Evolutionary conservation across 805 yeast genomes (phyloP).

Genomic region (Pichia occidentalis): DNA sequence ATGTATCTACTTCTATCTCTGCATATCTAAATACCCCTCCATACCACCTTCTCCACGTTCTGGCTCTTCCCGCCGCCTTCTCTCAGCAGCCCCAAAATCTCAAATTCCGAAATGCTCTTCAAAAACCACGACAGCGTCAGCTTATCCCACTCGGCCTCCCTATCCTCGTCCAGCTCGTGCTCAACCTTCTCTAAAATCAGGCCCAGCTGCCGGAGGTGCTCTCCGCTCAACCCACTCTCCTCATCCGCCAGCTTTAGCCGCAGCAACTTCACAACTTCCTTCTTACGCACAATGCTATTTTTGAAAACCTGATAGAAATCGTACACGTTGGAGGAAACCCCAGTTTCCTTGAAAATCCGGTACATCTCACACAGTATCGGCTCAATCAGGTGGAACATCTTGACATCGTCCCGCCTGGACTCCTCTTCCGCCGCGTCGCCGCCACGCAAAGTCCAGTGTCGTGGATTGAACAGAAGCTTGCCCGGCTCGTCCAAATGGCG

Average conservation of each 20-base stretch:
- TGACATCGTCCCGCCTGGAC: conserved; percentile 16
- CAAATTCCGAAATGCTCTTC: conserved; percentile 66
- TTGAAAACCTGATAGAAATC: conserved; percentile 32
- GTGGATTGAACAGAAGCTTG: conserved; percentile 22
- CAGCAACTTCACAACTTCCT: conserved; percentile 17
- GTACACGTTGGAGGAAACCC: conserved; percentile 38
- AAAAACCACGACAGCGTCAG: conserved; percentile 64
- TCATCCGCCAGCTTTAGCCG: conserved; percentile 4
- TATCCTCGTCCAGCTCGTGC: conserved; percentile 28
- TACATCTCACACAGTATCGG: conserved; percentile 54
- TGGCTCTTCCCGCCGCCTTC: conserved; percentile 57
- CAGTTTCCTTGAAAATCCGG: conserved; percentile 73
- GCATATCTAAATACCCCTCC: conserved; percentile 59
- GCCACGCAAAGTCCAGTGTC: conserved; percentile 23
- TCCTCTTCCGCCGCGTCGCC: conserved; percentile 8
- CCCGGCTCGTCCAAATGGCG: conserved; percentile 38
- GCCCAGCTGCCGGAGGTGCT: conserved; percentile 3
- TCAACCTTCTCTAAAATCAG: conserved; percentile 9
- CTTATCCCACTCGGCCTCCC: conserved; percentile 52
- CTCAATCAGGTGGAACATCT: conserved; percentile 34
- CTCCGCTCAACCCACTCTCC: background rate
- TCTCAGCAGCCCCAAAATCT: conserved; percentile 60
- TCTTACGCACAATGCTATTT: conserved; percentile 26
- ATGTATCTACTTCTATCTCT: background rate
- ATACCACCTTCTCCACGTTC: conserved; percentile 58